Evolutionary conservation across 2,329 filamentous ascomycete species (phyloP).

Genomic region (Grosmannia serpens): DNA sequence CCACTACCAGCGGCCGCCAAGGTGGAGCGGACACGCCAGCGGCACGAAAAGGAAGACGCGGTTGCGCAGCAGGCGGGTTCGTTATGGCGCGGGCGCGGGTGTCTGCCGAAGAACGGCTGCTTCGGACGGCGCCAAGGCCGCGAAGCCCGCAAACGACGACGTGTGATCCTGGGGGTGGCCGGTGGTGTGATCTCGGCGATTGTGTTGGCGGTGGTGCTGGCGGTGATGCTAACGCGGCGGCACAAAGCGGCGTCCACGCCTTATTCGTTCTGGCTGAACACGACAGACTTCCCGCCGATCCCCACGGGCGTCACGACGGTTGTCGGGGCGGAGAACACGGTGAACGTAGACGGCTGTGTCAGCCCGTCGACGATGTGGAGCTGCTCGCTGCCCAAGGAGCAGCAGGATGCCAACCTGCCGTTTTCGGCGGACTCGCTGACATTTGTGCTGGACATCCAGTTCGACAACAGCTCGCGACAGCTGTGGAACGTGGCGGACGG

Average conservation of each 20-base stretch:
- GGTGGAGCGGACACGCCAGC: constrained; percentile 39
- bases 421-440: constrained; percentile 61
- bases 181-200: constrained; percentile 35
- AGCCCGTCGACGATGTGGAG: constrained; percentile 69
- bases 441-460: constrained; percentile 69
- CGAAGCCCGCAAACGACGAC: constrained; percentile 51
- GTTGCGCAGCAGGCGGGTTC: constrained; percentile 45
- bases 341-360: constrained; percentile 58
- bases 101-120: constrained; percentile 51
- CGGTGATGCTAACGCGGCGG: constrained; percentile 18
- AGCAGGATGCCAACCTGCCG: constrained; percentile 51
- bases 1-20: constrained; percentile 23
- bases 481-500: constrained; percentile 36
- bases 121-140: constrained; percentile 52
- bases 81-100: constrained; percentile 55
- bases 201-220: constrained; percentile 47
- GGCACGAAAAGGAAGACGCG: constrained; percentile 55
- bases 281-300: constrained; percentile 78
- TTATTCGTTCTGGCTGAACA: constrained; percentile 61
- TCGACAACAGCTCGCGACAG: constrained; percentile 47
- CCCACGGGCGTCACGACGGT: constrained; percentile 75
- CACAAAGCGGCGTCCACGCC: constrained; percentile 12
- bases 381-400: constrained; percentile 70
- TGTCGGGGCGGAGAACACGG: constrained; percentile 56
- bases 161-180: constrained; percentile 45